Evolutionary conservation across 768 basidiomycete species (phyloP), one percentile per base, ranked within the genome.

Genomic region (Pisolithus marmoratus): DNA sequence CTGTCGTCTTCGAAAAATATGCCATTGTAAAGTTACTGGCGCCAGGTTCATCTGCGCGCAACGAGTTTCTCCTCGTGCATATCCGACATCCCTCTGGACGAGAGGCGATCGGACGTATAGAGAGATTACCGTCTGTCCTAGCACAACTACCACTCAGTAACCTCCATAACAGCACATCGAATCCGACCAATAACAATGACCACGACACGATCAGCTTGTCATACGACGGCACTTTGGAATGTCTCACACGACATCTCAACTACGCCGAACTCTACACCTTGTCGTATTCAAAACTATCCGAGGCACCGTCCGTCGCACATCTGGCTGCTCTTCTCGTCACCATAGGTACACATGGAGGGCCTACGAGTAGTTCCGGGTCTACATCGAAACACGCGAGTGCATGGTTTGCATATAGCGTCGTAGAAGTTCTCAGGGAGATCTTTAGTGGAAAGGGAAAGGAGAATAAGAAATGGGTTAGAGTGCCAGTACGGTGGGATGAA

Each of bases 381-480:
- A 47, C 50, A 9, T 27, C 3, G 0, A 52, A 52, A 29, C 17
- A 34, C 19, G 24, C 22, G 38, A 43, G 54, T 22, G 50, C 54
- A 27, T 58, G 57, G 54, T 56, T 56, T 22, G 52, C 47, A 23
- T 60, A 56, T 29, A 50, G 54, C 15, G 57, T 49, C 20, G 44
- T 27, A 24, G 54, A 56, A 26, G 53, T 58, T 37, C 38, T 54
- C 24, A 37, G 36, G 37, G 54, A 54, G 37, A 38, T 54, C 20
- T 58, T 58, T 34, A 37, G 44, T 24, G 59, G 59, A 0, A 7
- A 50, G n/a, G 46, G 27, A 43, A 56, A 50, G 53, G 38, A 29
- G 50, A 48, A 31, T 8, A 56, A 54, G 38, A 22, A 19, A 36
- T 60, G 56, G 56, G 46, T 46, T 8, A 54, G 52, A 12, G 50